These are phyloP conservation scores for Halophytophthora batemanensis DNA, from an alignment of 352 stramenopile species.

Conservation along the genomic window DNA sequence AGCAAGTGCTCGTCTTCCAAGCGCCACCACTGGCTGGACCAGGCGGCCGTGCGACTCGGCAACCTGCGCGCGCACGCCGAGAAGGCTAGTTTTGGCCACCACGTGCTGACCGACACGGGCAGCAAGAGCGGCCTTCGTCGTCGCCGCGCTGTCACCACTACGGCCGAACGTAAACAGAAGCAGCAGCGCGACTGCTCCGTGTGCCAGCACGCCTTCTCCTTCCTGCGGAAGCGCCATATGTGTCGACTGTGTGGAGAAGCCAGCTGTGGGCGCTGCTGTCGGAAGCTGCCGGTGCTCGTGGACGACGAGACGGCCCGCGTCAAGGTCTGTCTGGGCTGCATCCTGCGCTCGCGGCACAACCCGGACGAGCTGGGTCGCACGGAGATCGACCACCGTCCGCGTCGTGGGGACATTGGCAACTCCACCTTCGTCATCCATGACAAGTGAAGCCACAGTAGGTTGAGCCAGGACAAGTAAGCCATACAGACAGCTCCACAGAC, in stretches of 20 bases:
- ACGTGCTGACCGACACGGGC: conserved; percentile 38
- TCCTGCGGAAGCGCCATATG: conserved; percentile 73
- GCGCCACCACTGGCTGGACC: conserved; percentile 58
- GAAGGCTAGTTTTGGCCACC: conserved; percentile 65
- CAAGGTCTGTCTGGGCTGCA: conserved; percentile 76
- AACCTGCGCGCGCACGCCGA: conserved; percentile 67
- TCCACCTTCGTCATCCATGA: conserved; percentile 71
- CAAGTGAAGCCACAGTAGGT: too few species aligned
- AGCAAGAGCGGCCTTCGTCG: conserved; percentile 25
- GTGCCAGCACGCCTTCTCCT: conserved; percentile 66
- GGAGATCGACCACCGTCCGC: conserved; percentile 17
- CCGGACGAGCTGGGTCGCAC: conserved; percentile 49
- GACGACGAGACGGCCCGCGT: conserved; percentile 57
- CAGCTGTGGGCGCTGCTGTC: conserved; percentile 66
- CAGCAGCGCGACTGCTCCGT: conserved; percentile 54
- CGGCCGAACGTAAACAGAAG: conserved; percentile 19
- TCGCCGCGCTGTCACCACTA: conserved; percentile 28
- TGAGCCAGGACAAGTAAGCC: too few species aligned
- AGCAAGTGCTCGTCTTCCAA: conserved; percentile 65
- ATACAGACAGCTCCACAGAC: too few species aligned
- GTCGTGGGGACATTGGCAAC: conserved; percentile 49
- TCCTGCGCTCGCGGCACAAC: conserved; percentile 62
- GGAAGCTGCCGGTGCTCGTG: conserved; percentile 69
- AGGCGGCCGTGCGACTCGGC: conserved; percentile 42
- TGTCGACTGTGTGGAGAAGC: conserved; percentile 73